Conservation (phyloP, 1,139 yeast genomes). For the Diutina catenulata region DNA sequence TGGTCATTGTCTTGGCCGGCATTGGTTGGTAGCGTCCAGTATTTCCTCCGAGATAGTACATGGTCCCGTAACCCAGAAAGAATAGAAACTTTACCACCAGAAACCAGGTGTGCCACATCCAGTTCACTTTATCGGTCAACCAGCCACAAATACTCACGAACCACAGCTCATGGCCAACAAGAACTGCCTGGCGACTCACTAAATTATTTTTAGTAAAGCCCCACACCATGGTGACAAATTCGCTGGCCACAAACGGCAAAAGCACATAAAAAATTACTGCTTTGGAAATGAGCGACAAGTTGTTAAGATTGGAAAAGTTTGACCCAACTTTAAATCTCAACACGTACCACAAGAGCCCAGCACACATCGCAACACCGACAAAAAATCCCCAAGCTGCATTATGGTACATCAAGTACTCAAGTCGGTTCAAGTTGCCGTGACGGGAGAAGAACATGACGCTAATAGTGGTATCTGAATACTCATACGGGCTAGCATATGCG, state of each 20-base stretch:
- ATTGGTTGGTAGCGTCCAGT: constrained; percentile 18
- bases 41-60: constrained; percentile 18
- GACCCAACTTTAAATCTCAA: constrained; percentile 18
- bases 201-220: constrained; percentile 14
- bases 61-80: constrained; percentile 30
- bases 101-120: constrained; percentile 8
- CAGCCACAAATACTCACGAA: neutral
- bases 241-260: constrained; percentile 14
- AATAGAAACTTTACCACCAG: constrained; percentile 17
- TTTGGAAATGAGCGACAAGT: constrained; percentile 23
- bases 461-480: too few species aligned
- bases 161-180: neutral
- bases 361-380: constrained; percentile 13
- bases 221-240: constrained; percentile 9
- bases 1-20: constrained; percentile 14
- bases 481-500: too few species aligned
- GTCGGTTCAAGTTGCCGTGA: too few species aligned
- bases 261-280: constrained; percentile 20
- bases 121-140: constrained; percentile 5
- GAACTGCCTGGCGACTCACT: too few species aligned
- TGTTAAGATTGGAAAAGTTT: constrained; percentile 20
- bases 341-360: constrained; percentile 17
- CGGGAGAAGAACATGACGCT: too few species aligned
- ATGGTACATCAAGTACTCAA: too few species aligned
- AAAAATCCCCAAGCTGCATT: too few species aligned